phyloP scores from a whole-genome alignment of 163 green algal genomes.

The Scenedesmus sp. region DNA sequence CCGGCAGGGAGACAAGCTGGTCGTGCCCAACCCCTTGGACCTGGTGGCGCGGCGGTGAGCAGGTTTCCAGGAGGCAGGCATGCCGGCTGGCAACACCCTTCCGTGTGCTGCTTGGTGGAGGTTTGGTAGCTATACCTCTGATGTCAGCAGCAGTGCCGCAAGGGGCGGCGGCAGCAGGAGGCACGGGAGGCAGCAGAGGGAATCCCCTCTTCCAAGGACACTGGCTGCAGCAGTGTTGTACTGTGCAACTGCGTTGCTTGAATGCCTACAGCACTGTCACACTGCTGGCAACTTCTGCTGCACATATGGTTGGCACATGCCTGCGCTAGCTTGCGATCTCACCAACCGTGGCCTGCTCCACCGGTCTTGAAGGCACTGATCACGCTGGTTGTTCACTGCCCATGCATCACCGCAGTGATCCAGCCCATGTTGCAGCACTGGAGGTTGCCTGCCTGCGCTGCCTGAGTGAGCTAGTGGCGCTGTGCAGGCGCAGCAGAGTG shows the following conservation, averaged over 20 bases:
- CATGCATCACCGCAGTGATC: slow-evolving; percentile 12
- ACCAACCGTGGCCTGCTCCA: not conserved
- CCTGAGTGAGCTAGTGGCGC: slow-evolving; percentile 57
- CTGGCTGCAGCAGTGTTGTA: too few relatives aligned
- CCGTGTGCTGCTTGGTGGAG: not conserved
- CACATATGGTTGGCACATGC: not conserved
- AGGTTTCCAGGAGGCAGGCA: not conserved
- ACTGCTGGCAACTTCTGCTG: too few relatives aligned
- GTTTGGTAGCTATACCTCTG: not conserved
- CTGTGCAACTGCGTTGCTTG: too few relatives aligned
- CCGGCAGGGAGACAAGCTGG: slow-evolving; percentile 44
- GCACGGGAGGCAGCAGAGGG: too few relatives aligned
- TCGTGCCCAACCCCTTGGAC: slow-evolving; percentile 54
- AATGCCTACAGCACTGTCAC: too few relatives aligned
- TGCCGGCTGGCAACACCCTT: too few relatives aligned
- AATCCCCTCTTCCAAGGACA: too few relatives aligned
- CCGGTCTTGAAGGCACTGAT: not conserved
- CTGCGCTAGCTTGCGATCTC: not conserved
- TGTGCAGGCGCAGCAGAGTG: slow-evolving; percentile 61
- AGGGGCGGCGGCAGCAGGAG: too few relatives aligned
- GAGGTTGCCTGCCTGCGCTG: slow-evolving; percentile 59
- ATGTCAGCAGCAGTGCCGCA: too few relatives aligned
- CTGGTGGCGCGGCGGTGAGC: slow-evolving; percentile 47
- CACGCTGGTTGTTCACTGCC: not conserved
- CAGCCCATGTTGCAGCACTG: slow-evolving; percentile 48